A percentile compares a stretch with the other conserved stretches of the same genome.
phyloP scores from a whole-genome alignment of 768 basidiomycete species.

The Phlegmacium glaucopus region DNA sequence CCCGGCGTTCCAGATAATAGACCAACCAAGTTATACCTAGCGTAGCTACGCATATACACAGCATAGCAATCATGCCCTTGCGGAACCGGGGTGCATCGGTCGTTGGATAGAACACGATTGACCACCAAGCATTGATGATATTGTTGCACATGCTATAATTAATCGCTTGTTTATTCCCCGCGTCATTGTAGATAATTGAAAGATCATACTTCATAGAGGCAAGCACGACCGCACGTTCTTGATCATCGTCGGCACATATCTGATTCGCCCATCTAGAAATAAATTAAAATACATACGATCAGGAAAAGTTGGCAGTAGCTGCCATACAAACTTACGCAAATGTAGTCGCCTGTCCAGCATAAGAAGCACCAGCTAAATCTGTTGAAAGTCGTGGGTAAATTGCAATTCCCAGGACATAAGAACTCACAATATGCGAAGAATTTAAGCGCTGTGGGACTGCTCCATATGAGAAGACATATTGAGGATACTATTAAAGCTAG shows the following conservation, averaged over 20 bases:
- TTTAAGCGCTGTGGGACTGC: constrained; percentile 55
- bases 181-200: not conserved
- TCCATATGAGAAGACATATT: constrained; percentile 60
- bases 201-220: constrained; percentile 68
- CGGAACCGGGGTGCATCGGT: constrained; percentile 65
- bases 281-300: constrained; percentile 2
- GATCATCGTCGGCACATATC: constrained; percentile 66
- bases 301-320: not conserved
- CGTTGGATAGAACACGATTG: constrained; percentile 69
- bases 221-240: constrained; percentile 65
- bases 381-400: not conserved
- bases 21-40: constrained; percentile 52
- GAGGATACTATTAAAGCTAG: constrained; percentile 49
- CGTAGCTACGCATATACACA: constrained; percentile 55
- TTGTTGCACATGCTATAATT: constrained; percentile 63
- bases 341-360: constrained; percentile 73
- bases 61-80: constrained; percentile 70
- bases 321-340: constrained; percentile 49
- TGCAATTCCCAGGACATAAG: not conserved
- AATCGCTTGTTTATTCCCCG: not conserved
- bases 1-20: constrained; percentile 48
- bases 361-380: constrained; percentile 65
- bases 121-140: constrained; percentile 67
- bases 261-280: constrained; percentile 71
- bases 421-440: constrained; percentile 72